phyloP scores from a whole-genome alignment of 2,329 filamentous ascomycete species.

The Aspergillus arachidicola region DNA sequence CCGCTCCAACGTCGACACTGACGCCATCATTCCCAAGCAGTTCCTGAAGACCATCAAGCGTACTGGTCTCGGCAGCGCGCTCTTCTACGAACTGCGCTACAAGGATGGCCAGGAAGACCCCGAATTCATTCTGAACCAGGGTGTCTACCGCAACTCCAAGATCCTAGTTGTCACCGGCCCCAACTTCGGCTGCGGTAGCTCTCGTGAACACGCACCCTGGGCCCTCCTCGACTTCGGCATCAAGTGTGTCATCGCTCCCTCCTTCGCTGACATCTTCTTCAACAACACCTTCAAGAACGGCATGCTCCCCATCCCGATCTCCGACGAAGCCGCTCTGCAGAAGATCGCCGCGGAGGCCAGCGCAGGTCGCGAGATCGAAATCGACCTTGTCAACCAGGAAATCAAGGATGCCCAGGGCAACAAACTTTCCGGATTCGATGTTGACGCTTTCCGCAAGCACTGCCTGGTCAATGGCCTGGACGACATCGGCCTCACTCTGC shows the following conservation, averaged over 20 bases:
- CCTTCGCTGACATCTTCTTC: conserved; percentile 92
- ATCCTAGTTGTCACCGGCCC: conserved; percentile 88
- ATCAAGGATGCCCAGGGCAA: conserved; percentile 77
- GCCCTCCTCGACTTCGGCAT: conserved; percentile 96
- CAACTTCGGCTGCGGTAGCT: conserved; percentile 94
- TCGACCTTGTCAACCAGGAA: conserved; percentile 82
- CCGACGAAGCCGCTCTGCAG: conserved; percentile 66
- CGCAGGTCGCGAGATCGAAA: conserved; percentile 80
- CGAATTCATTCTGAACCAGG: conserved; percentile 86
- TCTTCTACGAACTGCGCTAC: conserved; percentile 85
- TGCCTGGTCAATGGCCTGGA: conserved; percentile 92
- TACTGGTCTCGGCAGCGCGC: conserved; percentile 82
- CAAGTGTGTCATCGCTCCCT: conserved; percentile 87
- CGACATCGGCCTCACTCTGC: conserved; percentile 93
- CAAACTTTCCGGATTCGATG: conserved; percentile 76
- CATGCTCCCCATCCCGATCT: conserved; percentile 85
- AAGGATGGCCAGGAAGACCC: conserved; percentile 75
- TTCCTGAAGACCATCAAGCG: conserved; percentile 99
- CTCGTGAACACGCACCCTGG: conserved; percentile 95
- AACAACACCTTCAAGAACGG: conserved; percentile 99
- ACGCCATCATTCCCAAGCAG: conserved; percentile 98
- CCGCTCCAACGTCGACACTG: conserved; percentile 92
- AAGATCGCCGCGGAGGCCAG: conserved; percentile 75
- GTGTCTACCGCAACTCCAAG: conserved; percentile 80
- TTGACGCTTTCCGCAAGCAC: conserved; percentile 92